phyloP scores from a whole-genome alignment of 768 basidiomycete species.

The Suillus spraguei region DNA sequence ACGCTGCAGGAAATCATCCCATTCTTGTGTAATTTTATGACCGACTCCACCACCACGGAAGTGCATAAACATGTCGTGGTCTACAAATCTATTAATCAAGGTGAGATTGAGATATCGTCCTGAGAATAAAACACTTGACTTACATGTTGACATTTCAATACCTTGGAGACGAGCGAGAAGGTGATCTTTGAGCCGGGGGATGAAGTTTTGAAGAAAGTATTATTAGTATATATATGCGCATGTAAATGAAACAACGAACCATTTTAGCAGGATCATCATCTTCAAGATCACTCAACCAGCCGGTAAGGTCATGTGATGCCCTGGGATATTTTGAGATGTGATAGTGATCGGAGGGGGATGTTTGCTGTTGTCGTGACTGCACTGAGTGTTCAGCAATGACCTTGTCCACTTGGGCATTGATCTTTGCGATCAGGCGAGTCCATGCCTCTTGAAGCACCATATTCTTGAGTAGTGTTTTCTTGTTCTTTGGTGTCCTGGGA shows the following conservation, averaged over 20 bases:
- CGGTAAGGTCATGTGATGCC: slow-evolving; percentile 17
- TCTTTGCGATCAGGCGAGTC: slow-evolving; percentile 18
- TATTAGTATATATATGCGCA: not conserved
- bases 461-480: slow-evolving; percentile 19
- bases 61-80: no score
- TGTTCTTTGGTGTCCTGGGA: slow-evolving; percentile 36
- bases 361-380: not conserved
- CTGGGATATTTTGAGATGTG: slow-evolving; percentile 22
- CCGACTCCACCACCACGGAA: no score
- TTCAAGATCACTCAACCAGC: slow-evolving; percentile 4
- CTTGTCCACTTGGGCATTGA: slow-evolving; percentile 6
- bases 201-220: slow-evolving; percentile 26
- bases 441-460: slow-evolving; percentile 29
- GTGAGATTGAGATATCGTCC: no score
- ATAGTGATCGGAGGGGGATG: slow-evolving; percentile 17
- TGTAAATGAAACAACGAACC: not conserved
- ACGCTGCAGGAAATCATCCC: no score
- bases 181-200: slow-evolving; percentile 23
- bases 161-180: slow-evolving; percentile 17
- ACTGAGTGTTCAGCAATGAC: not conserved
- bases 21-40: no score
- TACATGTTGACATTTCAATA: no score
- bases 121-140: no score
- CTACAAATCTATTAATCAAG: no score
- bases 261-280: slow-evolving; percentile 30